Conservation (phyloP, 2,329 filamentous ascomycete species). For the Hypocreales sp. region DNA sequence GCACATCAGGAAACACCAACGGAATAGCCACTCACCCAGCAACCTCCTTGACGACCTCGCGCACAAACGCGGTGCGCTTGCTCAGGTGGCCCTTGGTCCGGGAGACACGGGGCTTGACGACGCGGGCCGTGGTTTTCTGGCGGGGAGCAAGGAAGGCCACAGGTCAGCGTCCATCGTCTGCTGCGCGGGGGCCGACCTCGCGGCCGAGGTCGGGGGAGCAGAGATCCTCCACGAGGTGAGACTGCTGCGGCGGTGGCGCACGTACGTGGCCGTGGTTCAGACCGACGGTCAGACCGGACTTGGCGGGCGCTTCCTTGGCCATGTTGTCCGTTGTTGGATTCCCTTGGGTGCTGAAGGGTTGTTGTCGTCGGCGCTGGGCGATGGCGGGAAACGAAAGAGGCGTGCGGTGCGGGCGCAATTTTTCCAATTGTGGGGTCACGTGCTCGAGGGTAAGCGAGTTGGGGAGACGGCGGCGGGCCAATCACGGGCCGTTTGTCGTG, state of each 20-base stretch:
- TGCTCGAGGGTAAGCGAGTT: conserved; percentile 3
- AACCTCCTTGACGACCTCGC: conserved; percentile 97
- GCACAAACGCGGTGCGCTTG: conserved; percentile 93
- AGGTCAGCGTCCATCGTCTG: conserved; percentile 50
- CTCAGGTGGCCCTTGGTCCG: conserved; percentile 89
- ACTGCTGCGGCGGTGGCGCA: conserved; percentile 30
- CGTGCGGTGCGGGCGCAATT: too few relatives aligned
- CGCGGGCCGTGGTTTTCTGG: conserved; percentile 71
- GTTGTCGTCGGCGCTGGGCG: conserved; percentile 14
- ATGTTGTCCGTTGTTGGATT: conserved; percentile 27
- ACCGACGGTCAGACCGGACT: conserved; percentile 44
- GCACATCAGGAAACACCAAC: too few relatives aligned
- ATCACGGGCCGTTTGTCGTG: too few relatives aligned
- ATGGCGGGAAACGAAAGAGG: too few relatives aligned
- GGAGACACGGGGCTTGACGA: conserved; percentile 63
- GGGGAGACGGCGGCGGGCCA: too few relatives aligned
- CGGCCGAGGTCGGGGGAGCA: conserved; percentile 22
- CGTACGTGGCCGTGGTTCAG: conserved; percentile 51
- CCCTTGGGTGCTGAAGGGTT: too few relatives aligned
- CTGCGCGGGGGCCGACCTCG: conserved; percentile 13
- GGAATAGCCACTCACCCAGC: conserved; percentile 63
- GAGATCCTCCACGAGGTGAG: conserved; percentile 66
- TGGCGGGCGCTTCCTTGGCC: conserved; percentile 43
- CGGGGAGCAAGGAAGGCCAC: conserved; percentile 15
- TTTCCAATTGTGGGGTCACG: conserved; percentile 1